Evolutionary conservation across 768 basidiomycete species (phyloP).

Genomic region (Kwoniella sp.): DNA sequence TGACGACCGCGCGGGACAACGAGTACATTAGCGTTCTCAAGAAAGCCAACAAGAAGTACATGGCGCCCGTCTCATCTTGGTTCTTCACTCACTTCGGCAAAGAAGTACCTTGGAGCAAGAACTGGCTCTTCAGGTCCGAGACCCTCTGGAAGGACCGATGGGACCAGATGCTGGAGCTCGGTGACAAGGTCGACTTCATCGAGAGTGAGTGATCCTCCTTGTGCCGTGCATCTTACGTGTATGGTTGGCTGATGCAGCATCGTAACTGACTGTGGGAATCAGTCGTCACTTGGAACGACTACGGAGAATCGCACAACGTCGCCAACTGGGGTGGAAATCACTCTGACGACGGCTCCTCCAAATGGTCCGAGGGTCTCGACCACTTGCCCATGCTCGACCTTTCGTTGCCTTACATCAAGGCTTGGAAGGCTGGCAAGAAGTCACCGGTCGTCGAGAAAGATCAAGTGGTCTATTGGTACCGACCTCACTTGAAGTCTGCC

Average conservation of each 20-base stretch:
- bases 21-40: constrained; percentile 28
- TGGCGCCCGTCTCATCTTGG: constrained; percentile 47
- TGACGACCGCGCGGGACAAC: constrained; percentile 33
- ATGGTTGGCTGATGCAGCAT: not conserved
- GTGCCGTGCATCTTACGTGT: too few species aligned
- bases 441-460: constrained; percentile 46
- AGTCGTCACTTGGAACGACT: constrained; percentile 51
- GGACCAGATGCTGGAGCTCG: constrained; percentile 48
- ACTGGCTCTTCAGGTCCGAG: constrained; percentile 55
- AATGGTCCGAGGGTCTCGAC: constrained; percentile 50
- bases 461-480: constrained; percentile 53
- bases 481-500: constrained; percentile 50
- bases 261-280: not conserved
- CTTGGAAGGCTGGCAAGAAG: constrained; percentile 48
- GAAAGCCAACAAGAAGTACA: constrained; percentile 32
- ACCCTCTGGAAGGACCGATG: constrained; percentile 52
- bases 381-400: constrained; percentile 54
- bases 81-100: constrained; percentile 54
- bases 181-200: constrained; percentile 42
- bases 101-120: constrained; percentile 53
- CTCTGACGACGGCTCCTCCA: constrained; percentile 53
- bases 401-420: constrained; percentile 53
- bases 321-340: constrained; percentile 49
- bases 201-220: constrained; percentile 42
- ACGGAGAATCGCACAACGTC: constrained; percentile 54